Conservation (phyloP, 176 grass and related monocot genomes). For the Musa beccarii region DNA sequence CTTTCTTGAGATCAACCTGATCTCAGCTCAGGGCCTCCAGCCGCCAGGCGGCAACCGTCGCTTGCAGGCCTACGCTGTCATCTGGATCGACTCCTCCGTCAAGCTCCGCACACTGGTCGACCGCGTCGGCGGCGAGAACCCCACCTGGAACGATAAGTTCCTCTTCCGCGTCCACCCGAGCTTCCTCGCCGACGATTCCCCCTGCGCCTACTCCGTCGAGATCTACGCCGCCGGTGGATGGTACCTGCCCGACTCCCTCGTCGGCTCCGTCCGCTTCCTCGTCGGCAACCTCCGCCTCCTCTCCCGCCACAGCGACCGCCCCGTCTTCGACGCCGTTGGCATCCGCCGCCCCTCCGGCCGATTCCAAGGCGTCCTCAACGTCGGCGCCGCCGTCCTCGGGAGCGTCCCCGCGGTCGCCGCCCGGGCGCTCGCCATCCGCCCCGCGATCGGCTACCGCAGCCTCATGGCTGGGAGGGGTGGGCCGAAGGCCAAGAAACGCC, state of each 20-base stretch:
- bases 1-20: slow-evolving; percentile 22
- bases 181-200: slow-evolving; percentile 56
- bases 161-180: slow-evolving; percentile 51
- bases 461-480: slow-evolving; percentile 17
- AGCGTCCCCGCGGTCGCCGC: slow-evolving; percentile 35
- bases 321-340: slow-evolving; percentile 73
- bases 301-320: slow-evolving; percentile 34
- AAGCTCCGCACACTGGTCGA: slow-evolving; percentile 63
- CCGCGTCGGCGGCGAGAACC: slow-evolving; percentile 51
- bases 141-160: slow-evolving; percentile 83
- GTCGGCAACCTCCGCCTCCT: slow-evolving; percentile 64
- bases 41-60: slow-evolving; percentile 35
- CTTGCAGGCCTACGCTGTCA: slow-evolving; percentile 67
- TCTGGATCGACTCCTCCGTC: slow-evolving; percentile 57
- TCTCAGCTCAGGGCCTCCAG: slow-evolving; percentile 88
- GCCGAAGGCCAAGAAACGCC: slow-evolving; percentile 27
- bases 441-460: slow-evolving; percentile 56
- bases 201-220: slow-evolving; percentile 58
- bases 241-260: slow-evolving; percentile 43
- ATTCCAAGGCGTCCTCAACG: slow-evolving; percentile 46
- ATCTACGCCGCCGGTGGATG: slow-evolving; percentile 51
- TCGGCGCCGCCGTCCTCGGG: slow-evolving; percentile 41
- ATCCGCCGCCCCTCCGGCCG: slow-evolving; percentile 45
- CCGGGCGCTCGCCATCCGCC: slow-evolving; percentile 42
- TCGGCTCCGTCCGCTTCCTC: slow-evolving; percentile 64